Evolutionary conservation across 208 protist species (phyloP), one percentile per base, ranked within the genome.

Genomic region (Acanthamoeba triangularis): DNA sequence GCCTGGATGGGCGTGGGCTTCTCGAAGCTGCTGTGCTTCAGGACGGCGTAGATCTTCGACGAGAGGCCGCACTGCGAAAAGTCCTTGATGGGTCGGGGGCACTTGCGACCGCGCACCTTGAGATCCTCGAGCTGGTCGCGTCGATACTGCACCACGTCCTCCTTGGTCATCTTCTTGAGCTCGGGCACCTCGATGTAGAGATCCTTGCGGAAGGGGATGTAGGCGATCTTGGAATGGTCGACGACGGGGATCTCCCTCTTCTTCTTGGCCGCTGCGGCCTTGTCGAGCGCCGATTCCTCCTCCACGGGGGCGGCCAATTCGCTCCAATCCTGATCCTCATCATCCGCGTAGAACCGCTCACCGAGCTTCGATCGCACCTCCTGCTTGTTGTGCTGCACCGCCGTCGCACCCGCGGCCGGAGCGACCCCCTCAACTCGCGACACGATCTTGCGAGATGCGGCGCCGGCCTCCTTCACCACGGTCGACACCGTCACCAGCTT

Each of bases 1-100:
- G 95, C 97, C 95, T 99, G 98, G 78, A 99, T 99, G 16, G 98
- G 97, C 20, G 98, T 97, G 23, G 98, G 98, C 35, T 97, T 28
- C 35, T 63, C 47, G 41, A 95, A 95, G 67, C 96, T 97, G 18
- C 87, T 47, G 13, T 20, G 23, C 6, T 67, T 2, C 25, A 98
- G 28, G 41, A 85, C 85, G 11, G 90, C 90, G 91, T 97, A 96
- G 4, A 98, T 61, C 76, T 98, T 97, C 7, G 88, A 59, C n/a
- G 97, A 97, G 95, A 98, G 98, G 41, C 65, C 37, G 23, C 97
- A 96, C 87, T 98, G 94, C 23, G 78, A 49, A 44, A 99, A 98
- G 20, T 95, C 69, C 3, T 67, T 20, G 44, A 98, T 95, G 44
- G 98, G 98, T 47, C 96, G 96, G 49, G 97, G 98, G 3, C 97